These are phyloP conservation scores for Solanum bukasovii DNA, from an alignment of 257 asterid species.

Conservation along the genomic window DNA sequence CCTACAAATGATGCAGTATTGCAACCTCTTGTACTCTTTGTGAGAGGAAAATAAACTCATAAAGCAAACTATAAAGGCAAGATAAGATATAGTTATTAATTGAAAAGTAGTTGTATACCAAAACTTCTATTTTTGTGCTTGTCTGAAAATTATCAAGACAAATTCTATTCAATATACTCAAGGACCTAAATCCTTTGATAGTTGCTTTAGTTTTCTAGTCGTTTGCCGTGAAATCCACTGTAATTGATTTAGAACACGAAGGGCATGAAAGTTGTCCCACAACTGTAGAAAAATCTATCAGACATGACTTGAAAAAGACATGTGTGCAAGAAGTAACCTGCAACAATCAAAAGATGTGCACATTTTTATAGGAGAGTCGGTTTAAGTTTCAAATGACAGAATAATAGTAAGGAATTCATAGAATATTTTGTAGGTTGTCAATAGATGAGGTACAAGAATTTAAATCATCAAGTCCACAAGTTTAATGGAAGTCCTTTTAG, in stretches of 20 bases:
- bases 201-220: too few relatives aligned
- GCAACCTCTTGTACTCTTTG: neutral
- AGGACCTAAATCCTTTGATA: too few relatives aligned
- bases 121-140: conserved; percentile 81
- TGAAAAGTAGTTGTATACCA: conserved; percentile 39
- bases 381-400: neutral
- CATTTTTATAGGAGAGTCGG: neutral
- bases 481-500: too few relatives aligned
- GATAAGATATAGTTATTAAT: neutral
- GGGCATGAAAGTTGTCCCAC: too few relatives aligned
- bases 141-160: conserved; percentile 59
- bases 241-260: too few relatives aligned
- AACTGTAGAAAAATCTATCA: too few relatives aligned
- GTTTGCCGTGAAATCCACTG: too few relatives aligned
- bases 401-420: neutral
- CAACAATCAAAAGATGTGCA: conserved; percentile 1
- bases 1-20: too few relatives aligned
- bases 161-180: conserved; percentile 48
- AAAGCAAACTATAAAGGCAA: neutral
- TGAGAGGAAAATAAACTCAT: neutral
- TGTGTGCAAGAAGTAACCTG: conserved; percentile 23
- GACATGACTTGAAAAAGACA: too few relatives aligned
- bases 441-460: conserved; percentile 10
- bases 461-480: neutral
- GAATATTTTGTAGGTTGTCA: neutral